These are phyloP conservation scores for Lasiosphaeris hirsuta DNA, from an alignment of 495 filamentous ascomycete genomes.

Conservation along the genomic window DNA sequence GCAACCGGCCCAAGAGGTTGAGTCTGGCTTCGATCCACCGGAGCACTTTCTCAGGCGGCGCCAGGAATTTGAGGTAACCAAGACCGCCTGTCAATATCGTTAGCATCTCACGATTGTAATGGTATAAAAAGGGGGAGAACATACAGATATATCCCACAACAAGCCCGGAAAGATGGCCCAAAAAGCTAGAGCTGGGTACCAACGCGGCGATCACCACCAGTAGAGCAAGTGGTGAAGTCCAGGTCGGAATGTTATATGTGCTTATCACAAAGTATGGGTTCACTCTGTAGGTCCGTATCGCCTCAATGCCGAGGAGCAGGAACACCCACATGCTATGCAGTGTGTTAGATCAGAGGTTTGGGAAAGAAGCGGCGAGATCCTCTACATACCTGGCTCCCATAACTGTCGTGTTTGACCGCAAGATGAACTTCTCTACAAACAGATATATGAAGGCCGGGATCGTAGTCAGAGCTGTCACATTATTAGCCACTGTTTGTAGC, in stretches of 20 bases:
- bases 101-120: slow-evolving; percentile 8
- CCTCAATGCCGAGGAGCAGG: slow-evolving; percentile 76
- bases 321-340: slow-evolving; percentile 78
- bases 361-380: background rate
- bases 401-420: slow-evolving; percentile 63
- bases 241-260: slow-evolving; percentile 79
- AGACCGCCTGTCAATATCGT: slow-evolving; percentile 57
- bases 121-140: slow-evolving; percentile 23
- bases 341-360: background rate
- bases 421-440: slow-evolving; percentile 62
- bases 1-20: slow-evolving; percentile 74
- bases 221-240: slow-evolving; percentile 78
- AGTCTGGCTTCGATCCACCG: slow-evolving; percentile 81
- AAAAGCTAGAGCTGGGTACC: slow-evolving; percentile 72
- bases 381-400: slow-evolving; percentile 72
- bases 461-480: slow-evolving; percentile 64
- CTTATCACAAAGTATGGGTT: slow-evolving; percentile 75
- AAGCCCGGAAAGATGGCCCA: slow-evolving; percentile 83
- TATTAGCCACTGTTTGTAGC: background rate
- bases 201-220: slow-evolving; percentile 69
- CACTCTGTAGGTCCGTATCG: slow-evolving; percentile 69
- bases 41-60: slow-evolving; percentile 75
- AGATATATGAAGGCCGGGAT: slow-evolving; percentile 72
- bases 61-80: slow-evolving; percentile 79
- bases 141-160: slow-evolving; percentile 80